Percentiles rank a stretch among this genome's conserved stretches.
Evolutionary conservation across 306 rosid species (phyloP).

Genomic region (Acacia confusa): DNA sequence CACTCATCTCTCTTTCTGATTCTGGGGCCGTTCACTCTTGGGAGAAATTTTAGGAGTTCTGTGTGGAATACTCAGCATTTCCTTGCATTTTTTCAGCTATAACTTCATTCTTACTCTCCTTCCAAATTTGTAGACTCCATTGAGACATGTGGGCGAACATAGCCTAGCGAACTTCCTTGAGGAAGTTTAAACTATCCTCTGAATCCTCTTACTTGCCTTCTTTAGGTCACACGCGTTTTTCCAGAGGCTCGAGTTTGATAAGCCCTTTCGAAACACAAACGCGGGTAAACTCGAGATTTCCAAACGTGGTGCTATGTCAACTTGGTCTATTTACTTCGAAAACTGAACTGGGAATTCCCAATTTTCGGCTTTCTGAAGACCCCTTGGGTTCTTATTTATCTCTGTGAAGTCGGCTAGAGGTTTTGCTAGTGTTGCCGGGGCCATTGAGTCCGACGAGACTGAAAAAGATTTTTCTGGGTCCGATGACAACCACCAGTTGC

Average conservation of each 20-base stretch:
- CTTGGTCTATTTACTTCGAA: slow-evolving; percentile 22
- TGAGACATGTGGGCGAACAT: slow-evolving; percentile 63
- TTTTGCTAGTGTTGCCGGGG: slow-evolving; percentile 70
- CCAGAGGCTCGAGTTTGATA: slow-evolving; percentile 20
- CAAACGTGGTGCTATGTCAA: slow-evolving; percentile 22
- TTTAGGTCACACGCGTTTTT: slow-evolving; percentile 26
- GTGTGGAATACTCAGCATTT: slow-evolving; percentile 15
- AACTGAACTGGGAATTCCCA: slow-evolving; percentile 37
- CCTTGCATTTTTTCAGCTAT: slow-evolving; percentile 17
- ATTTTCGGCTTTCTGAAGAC: slow-evolving; percentile 28
- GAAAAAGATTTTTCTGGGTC: slow-evolving; percentile 69
- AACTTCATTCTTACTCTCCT: not conserved
- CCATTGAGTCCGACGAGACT: slow-evolving; percentile 53
- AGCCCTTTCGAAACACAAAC: slow-evolving; percentile 12
- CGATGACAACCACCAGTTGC: slow-evolving; percentile 58
- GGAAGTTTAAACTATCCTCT: slow-evolving; percentile 30
- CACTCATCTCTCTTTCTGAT: not conserved
- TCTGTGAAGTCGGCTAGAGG: slow-evolving; percentile 31
- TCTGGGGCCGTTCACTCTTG: not conserved
- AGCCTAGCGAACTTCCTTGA: slow-evolving; percentile 51
- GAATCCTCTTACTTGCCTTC: slow-evolving; percentile 1
- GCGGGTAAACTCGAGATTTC: slow-evolving; percentile 13
- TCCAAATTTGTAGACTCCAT: not conserved
- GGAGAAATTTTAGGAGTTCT: not conserved
- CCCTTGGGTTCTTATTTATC: slow-evolving; percentile 31